Conservation (phyloP, 768 basidiomycete genomes). For the Filobasidium floriforme region DNA sequence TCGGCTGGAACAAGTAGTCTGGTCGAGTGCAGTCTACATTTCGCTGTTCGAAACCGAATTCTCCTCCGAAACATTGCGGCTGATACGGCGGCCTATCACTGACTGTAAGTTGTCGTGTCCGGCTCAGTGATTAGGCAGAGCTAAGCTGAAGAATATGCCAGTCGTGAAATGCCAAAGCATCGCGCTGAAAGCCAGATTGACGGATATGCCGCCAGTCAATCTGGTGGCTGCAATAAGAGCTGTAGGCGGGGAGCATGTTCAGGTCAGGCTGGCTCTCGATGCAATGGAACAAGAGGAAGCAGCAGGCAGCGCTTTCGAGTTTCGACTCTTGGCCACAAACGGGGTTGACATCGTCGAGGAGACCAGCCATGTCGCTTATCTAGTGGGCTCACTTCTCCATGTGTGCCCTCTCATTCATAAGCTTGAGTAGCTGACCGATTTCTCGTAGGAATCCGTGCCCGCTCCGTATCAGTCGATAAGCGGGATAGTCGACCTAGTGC, state of each 20-base stretch:
- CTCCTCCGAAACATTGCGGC: neutral
- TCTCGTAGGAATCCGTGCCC: neutral
- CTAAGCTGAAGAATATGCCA: neutral
- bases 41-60: neutral
- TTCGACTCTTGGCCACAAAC: neutral
- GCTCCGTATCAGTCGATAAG: neutral
- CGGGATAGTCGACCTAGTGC: neutral
- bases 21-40: neutral
- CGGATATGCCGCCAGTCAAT: neutral
- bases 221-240: neutral
- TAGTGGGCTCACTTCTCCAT: no score
- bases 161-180: neutral
- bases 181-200: neutral
- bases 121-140: no score
- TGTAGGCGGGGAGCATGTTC: neutral
- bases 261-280: neutral
- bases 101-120: neutral
- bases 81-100: neutral
- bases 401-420: no score
- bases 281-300: neutral
- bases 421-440: neutral
- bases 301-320: neutral
- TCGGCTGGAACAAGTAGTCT: neutral
- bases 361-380: neutral
- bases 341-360: neutral